These are phyloP conservation scores for Exidia glandulosa DNA, from an alignment of 768 basidiomycete species.

Conservation along the genomic window DNA sequence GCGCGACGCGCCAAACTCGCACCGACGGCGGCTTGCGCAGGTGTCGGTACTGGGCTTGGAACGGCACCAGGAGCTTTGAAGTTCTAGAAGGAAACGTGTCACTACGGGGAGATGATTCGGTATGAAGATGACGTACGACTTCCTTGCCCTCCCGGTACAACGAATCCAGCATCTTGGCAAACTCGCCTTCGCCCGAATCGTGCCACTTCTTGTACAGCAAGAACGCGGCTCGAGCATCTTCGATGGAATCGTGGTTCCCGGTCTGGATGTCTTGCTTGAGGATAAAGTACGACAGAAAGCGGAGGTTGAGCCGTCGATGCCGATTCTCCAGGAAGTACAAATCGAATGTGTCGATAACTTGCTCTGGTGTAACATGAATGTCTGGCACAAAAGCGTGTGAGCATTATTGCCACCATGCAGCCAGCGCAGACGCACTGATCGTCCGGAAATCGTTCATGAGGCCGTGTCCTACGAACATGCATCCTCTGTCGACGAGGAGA, in stretches of 20 bases:
- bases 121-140: slow-evolving; percentile 39
- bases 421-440: slow-evolving; percentile 58
- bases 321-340: slow-evolving; percentile 78
- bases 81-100: not conserved
- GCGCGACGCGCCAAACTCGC: not conserved
- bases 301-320: slow-evolving; percentile 79
- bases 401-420: not conserved
- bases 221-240: slow-evolving; percentile 83
- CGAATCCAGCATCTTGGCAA: slow-evolving; percentile 83
- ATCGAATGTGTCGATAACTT: slow-evolving; percentile 95
- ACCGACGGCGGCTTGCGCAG: not conserved
- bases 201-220: slow-evolving; percentile 75
- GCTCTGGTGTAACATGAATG: slow-evolving; percentile 88
- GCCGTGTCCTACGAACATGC: slow-evolving; percentile 95
- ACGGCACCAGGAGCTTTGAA: not conserved
- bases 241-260: slow-evolving; percentile 96
- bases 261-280: slow-evolving; percentile 85
- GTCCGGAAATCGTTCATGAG: slow-evolving; percentile 96
- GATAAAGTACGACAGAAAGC: slow-evolving; percentile 93
- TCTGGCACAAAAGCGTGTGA: slow-evolving; percentile 34
- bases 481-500: slow-evolving; percentile 84
- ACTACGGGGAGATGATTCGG: not conserved
- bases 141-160: slow-evolving; percentile 68
- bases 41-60: not conserved
- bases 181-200: slow-evolving; percentile 62